These are phyloP conservation scores for Vitis amurensis DNA, from an alignment of 164 flowering plant species.

Conservation along the genomic window DNA sequence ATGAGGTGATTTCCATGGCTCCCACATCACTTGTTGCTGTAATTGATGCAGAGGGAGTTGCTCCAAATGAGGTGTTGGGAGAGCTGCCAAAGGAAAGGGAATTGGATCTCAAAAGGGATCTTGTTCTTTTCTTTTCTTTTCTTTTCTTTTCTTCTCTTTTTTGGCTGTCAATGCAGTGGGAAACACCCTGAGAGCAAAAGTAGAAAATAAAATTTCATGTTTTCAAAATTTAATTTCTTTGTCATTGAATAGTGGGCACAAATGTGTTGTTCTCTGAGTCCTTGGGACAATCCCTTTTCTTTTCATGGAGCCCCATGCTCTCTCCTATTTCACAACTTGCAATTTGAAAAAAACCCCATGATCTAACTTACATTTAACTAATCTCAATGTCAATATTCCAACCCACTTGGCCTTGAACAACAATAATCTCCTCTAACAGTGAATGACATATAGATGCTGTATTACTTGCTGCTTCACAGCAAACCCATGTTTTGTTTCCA, in stretches of 20 bases:
- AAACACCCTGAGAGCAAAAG: conserved; percentile 47
- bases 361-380: too few species aligned
- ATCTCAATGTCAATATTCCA: too few species aligned
- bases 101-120: conserved; percentile 30
- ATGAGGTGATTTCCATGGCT: conserved; percentile 2
- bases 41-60: conserved; percentile 14
- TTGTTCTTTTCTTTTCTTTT: conserved; percentile 19
- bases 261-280: conserved; percentile 1
- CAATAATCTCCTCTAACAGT: too few species aligned
- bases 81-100: conserved; percentile 10
- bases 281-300: not conserved
- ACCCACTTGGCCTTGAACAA: too few species aligned
- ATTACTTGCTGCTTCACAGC: too few species aligned
- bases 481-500: not conserved
- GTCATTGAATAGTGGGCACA: conserved; percentile 24
- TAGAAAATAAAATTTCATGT: conserved; percentile 21
- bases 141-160: conserved; percentile 17
- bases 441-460: too few species aligned
- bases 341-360: not conserved
- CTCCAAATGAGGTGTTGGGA: not conserved
- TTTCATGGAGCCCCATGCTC: conserved; percentile 20
- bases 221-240: conserved; percentile 15
- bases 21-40: not conserved
- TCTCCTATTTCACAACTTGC: conserved; percentile 2
- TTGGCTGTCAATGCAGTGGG: conserved; percentile 47